A percentile compares a stretch with the other conserved stretches of the same genome.
Conservation (phyloP, 352 stramenopile genomes). For the Phytopythium chamaehyphon region DNA sequence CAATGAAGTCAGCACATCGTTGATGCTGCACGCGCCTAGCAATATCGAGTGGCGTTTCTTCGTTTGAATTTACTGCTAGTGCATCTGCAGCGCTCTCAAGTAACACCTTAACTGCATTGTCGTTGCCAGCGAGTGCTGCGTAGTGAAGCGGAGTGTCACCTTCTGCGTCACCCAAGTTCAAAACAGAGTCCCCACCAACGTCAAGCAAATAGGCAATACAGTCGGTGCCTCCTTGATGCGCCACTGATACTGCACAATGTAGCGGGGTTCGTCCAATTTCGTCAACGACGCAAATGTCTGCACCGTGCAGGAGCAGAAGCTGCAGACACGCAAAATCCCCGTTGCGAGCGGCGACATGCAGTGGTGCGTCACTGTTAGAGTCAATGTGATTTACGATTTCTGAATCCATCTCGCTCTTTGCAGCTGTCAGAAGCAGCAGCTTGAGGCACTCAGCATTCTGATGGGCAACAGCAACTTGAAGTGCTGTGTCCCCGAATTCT, state of each 20-base stretch:
- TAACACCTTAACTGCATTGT: slow-evolving; percentile 62
- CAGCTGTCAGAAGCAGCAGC: slow-evolving; percentile 63
- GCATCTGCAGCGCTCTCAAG: slow-evolving; percentile 77
- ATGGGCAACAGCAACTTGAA: slow-evolving; percentile 71
- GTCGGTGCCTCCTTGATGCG: slow-evolving; percentile 40
- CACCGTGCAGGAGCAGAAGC: slow-evolving; percentile 70
- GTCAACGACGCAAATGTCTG: slow-evolving; percentile 80
- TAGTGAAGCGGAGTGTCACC: slow-evolving; percentile 80
- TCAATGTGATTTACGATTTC: slow-evolving; percentile 88
- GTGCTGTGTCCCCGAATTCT: slow-evolving; percentile 77
- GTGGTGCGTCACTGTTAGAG: slow-evolving; percentile 68
- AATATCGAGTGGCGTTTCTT: slow-evolving; percentile 64
- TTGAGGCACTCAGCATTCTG: slow-evolving; percentile 53
- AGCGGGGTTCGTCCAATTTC: slow-evolving; percentile 77
- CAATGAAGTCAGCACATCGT: slow-evolving; percentile 47
- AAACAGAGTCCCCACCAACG: slow-evolving; percentile 71
- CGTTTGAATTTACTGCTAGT: slow-evolving; percentile 47
- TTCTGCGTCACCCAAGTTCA: slow-evolving; percentile 74
- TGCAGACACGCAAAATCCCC: slow-evolving; percentile 73
- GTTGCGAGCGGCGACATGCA: slow-evolving; percentile 69
- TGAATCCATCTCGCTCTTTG: slow-evolving; percentile 83
- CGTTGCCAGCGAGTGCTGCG: slow-evolving; percentile 51
- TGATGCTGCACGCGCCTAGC: slow-evolving; percentile 47
- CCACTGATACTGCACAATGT: slow-evolving; percentile 52
- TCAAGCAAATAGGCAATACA: slow-evolving; percentile 83